Evolutionary conservation across 2,329 filamentous ascomycete genomes (phyloP).

Genomic region (Fusarium tanahbumbuense): DNA sequence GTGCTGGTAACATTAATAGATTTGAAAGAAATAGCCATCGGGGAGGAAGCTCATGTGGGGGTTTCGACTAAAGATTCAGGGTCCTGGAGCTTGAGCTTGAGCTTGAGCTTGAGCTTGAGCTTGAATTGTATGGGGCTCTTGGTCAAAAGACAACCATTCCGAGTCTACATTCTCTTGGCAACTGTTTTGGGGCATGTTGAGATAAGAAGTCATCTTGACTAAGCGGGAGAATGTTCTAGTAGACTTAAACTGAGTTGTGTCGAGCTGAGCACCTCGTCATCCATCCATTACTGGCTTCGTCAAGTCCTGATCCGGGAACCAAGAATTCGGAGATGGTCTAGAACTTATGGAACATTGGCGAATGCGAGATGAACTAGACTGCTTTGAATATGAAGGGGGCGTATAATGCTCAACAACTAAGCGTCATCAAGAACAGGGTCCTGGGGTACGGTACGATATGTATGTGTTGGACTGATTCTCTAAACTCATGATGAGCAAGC

Average conservation of each 20-base stretch:
- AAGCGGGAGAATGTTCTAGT: constrained; percentile 8
- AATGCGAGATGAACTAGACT: constrained; percentile 16
- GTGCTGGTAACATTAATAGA: background rate
- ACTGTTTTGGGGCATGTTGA: background rate
- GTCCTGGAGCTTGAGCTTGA: constrained; percentile 27
- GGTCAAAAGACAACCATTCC: background rate
- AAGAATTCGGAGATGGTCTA: constrained; percentile 20
- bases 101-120: constrained; percentile 15
- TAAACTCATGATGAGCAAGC: background rate
- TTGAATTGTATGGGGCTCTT: constrained; percentile 8
- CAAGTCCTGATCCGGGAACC: constrained; percentile 25
- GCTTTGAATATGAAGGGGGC: background rate
- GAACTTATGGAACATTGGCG: constrained; percentile 22
- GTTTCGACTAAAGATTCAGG: constrained; percentile 20
- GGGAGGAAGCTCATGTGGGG: constrained; percentile 31
- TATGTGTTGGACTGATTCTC: background rate
- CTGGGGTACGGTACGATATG: background rate
- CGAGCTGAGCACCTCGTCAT: constrained; percentile 11
- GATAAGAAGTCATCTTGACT: background rate
- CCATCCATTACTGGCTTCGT: constrained; percentile 10
- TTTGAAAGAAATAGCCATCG: background rate
- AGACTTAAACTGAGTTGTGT: background rate
- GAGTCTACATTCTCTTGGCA: constrained; percentile 20
- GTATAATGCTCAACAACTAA: constrained; percentile 11
- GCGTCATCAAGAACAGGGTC: constrained; percentile 28